Base-by-base conservation (phyloP, 192 early-diverging fungal genomes). In the Pilaira anomala region DNA sequence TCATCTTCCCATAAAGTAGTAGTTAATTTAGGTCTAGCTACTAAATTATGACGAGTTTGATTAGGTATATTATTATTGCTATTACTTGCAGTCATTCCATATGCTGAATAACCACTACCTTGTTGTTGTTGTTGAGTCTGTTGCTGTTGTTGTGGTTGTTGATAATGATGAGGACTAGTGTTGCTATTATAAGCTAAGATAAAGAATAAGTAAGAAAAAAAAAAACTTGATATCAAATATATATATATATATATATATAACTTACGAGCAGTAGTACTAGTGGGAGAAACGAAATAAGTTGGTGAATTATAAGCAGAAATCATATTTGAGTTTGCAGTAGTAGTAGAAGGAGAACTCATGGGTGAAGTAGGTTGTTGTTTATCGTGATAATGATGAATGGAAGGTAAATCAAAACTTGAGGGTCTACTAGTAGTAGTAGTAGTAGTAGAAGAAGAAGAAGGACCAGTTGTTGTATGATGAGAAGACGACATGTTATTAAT, bases 1-100 rank as follows among this genome's bases (percentile, higher is more conserved):
- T 91, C 90, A 75, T 91, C 90, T 73, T 91, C 90, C 90, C 90
- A 91, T 57, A 91, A 78, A 33, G 88, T 90, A 12, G 87, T 90
- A 13, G 88, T 91, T 66, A 78, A 73, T 72, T 71, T 82, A 42
- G 70, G 83, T 56, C 68, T 77, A 57, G 62, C 74, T 26, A 66
- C 25, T 13, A 66, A 48, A 18, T 44, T 51, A 52, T 51, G 45
- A 12, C 50, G 63, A 41, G 40, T 14, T 8, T 36, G 40, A 1
- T 50, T 50, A 65, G 55, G 33, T 18, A 25, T 36, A 36, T 36
- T 36, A 36, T 36, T 13, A 41, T 12, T 36, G 11, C 11, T 36
- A 36, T 36, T 13, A 41, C 18, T 57, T 41, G 55, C 22, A 18
- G 33, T 33, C 21, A 57, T 1, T 57, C 55, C 55, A 40, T 57